These are phyloP conservation scores for Salix purpurea DNA, from an alignment of 345 rosid genomes.

Conservation along the genomic window DNA sequence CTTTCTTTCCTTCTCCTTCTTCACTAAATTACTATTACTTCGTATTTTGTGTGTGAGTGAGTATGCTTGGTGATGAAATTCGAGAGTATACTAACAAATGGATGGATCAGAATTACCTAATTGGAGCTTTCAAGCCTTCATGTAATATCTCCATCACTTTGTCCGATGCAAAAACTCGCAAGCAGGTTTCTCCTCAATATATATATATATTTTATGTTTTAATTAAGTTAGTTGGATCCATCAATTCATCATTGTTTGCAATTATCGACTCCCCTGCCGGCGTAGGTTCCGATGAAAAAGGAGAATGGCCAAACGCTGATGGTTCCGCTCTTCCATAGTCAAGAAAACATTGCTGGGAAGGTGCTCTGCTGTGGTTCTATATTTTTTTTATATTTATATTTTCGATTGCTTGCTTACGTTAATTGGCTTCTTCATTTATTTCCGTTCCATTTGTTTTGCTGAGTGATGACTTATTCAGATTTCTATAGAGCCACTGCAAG, in stretches of 20 bases:
- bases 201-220: too few relatives aligned
- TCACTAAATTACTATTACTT: neutral
- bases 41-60: neutral
- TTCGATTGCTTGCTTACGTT: too few relatives aligned
- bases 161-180: constrained; percentile 75
- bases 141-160: constrained; percentile 70
- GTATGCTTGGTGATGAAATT: neutral
- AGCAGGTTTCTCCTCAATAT: constrained; percentile 47
- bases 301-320: constrained; percentile 81
- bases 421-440: too few relatives aligned
- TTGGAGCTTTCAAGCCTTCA: constrained; percentile 96
- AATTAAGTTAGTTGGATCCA: neutral
- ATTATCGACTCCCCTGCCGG: neutral
- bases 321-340: constrained; percentile 87
- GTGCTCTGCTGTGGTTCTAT: constrained; percentile 26
- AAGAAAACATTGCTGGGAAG: constrained; percentile 91
- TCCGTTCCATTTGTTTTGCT: neutral
- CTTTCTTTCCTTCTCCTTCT: neutral
- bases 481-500: constrained; percentile 75
- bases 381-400: neutral
- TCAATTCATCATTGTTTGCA: neutral
- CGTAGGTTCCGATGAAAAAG: constrained; percentile 82
- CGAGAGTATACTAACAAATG: neutral
- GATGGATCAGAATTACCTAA: constrained; percentile 61
- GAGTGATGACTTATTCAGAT: constrained; percentile 34